Conservation (phyloP, 441 rosid species). For the Gossypium davidsonii region DNA sequence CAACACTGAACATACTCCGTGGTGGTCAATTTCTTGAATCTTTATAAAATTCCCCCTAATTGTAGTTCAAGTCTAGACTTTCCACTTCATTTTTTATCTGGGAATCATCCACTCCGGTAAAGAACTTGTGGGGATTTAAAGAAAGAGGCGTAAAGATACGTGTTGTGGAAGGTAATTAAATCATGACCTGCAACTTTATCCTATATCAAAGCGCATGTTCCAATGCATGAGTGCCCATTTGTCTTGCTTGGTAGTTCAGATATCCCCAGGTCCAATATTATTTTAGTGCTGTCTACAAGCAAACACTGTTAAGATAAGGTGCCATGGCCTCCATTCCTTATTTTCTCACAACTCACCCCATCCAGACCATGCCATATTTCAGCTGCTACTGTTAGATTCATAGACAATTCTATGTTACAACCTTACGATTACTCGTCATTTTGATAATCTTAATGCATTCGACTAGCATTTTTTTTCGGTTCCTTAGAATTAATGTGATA, state of each 20-base stretch:
- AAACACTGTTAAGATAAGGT: neutral
- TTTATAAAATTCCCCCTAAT: too few species aligned
- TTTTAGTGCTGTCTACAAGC: neutral
- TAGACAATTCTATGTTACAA: too few species aligned
- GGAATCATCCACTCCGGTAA: neutral
- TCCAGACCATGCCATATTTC: neutral
- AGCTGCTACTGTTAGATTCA: neutral
- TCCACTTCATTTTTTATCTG: neutral
- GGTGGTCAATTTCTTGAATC: too few species aligned
- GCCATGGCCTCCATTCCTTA: neutral
- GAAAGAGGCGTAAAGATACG: neutral
- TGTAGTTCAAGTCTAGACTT: too few species aligned
- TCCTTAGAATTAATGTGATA: neutral
- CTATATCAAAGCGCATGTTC: neutral
- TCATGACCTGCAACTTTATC: neutral
- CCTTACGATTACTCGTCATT: too few species aligned
- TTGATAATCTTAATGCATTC: too few species aligned
- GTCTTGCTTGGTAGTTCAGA: neutral
- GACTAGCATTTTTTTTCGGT: neutral
- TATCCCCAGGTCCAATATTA: slow-evolving; percentile 2
- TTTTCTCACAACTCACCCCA: neutral
- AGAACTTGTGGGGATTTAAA: neutral
- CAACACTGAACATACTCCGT: too few species aligned
- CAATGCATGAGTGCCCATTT: slow-evolving; percentile 12
- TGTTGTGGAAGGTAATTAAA: neutral